These are phyloP conservation scores for Aspergillus carlsbadensis DNA, from an alignment of 495 filamentous ascomycete genomes.

Conservation along the genomic window DNA sequence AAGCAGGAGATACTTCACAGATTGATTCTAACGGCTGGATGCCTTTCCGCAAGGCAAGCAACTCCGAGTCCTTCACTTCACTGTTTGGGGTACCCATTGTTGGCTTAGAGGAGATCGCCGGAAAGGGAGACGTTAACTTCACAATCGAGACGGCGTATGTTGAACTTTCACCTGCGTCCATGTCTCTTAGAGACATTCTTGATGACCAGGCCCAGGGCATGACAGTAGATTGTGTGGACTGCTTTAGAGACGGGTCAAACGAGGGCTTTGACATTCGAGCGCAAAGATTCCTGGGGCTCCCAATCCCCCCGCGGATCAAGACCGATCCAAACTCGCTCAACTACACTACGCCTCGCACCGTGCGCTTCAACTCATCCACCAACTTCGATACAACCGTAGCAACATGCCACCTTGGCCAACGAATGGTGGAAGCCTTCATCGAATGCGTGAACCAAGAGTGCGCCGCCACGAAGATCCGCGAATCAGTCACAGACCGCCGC, in stretches of 20 bases:
- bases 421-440: slow-evolving; percentile 2
- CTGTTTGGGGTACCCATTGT: slow-evolving; percentile 16
- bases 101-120: not conserved
- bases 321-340: not conserved
- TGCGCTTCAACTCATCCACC: slow-evolving; percentile 4
- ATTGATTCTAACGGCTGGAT: slow-evolving; percentile 13
- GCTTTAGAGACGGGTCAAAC: not conserved
- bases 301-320: not conserved
- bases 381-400: not conserved
- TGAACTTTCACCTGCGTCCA: slow-evolving; percentile 3
- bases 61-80: slow-evolving; percentile 9
- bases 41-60: not conserved
- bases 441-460: slow-evolving; percentile 4
- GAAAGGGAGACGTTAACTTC: slow-evolving; percentile 10
- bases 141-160: slow-evolving; percentile 15
- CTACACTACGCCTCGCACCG: slow-evolving; percentile 5
- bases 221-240: slow-evolving; percentile 2
- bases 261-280: not conserved
- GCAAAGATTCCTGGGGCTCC: slow-evolving; percentile 8
- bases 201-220: not conserved
- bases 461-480: slow-evolving; percentile 13
- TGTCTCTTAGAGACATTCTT: not conserved
- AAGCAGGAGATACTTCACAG: slow-evolving; percentile 3
- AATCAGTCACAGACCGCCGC: slow-evolving; percentile 7
- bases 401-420: slow-evolving; percentile 7